Evolutionary conservation across 148 eudicot species (phyloP), one percentile per base, ranked within the genome.

Genomic region (Amaranthus palmeri): DNA sequence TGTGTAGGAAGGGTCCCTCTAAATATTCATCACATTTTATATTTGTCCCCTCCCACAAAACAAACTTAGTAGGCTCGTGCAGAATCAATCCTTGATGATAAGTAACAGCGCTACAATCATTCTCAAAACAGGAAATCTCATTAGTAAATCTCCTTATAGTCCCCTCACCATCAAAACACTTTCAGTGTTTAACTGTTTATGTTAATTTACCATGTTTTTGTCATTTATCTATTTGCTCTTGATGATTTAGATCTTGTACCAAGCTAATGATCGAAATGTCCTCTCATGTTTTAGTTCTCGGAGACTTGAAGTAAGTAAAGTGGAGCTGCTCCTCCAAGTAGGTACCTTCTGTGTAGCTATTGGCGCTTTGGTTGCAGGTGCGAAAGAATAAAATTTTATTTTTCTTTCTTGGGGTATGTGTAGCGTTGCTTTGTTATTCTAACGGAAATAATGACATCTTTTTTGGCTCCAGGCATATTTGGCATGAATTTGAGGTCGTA

Each of bases 401-500:
- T 42, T 40, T 55, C 6, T 61, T 10, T 43, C 50, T 43, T 60
- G 7, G 41, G 8, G 8, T 1, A 10, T 68, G 18, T 55, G 56
- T 43, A 41, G 6, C 10, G 60, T 25, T 53, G 56, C 50, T 49
- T 4, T 15, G 60, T 25, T 53, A 17, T 11, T 75, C 4, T 43
- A 43, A n/a, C n/a, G 1, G 14, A 55, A 48, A 50, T 13, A 59
- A n/a, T 70, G 25, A 44, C 53, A 15, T 51, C 65, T 67, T 48
- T 67, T 11, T 48, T 68, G 46, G 51, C 45, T 85, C 71, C 88
- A 95, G 99, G 99, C 67, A 95, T 95, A 70, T 92, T 95, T 75
- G 99, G 99, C 82, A 95, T 95, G 99, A 95, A 95, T 81, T 86
- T 95, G 83, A 95, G 81, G 78, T 95, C 99, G 17, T 92, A 88